A percentile compares a stretch with the other conserved stretches of the same genome.
phyloP scores from a whole-genome alignment of 2,329 filamentous ascomycete species.

The Monilinia fructicola region DNA sequence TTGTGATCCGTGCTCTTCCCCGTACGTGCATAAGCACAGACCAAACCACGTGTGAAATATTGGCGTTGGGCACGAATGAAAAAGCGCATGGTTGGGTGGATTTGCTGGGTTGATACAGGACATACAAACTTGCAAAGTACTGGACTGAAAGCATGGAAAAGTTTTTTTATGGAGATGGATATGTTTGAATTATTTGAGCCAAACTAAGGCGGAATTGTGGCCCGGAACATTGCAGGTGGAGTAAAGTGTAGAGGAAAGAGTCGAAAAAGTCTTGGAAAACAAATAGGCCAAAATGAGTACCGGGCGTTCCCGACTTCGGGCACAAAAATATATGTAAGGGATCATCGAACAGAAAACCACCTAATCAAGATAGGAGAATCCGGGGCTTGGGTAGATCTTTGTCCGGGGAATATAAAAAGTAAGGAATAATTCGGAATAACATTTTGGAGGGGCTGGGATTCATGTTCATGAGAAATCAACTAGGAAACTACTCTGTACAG shows the following conservation, averaged over 20 bases:
- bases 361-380: background rate
- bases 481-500: conserved; percentile 1
- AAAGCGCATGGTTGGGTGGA: background rate
- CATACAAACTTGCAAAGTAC: too few relatives aligned
- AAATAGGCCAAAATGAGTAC: background rate
- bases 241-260: background rate
- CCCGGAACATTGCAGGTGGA: background rate
- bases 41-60: background rate
- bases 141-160: background rate
- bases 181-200: background rate
- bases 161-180: background rate
- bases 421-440: conserved; percentile 9
- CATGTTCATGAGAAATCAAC: background rate
- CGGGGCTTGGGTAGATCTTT: background rate
- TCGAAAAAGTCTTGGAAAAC: background rate
- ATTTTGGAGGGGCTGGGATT: background rate
- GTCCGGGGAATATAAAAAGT: background rate
- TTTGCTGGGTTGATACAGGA: background rate
- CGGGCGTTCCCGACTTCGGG: conserved; percentile 16
- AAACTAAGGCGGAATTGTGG: background rate
- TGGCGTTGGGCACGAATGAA: conserved; percentile 7
- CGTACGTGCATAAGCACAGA: conserved; percentile 4
- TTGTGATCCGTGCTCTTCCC: background rate
- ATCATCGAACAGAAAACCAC: background rate
- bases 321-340: conserved; percentile 6